These are phyloP conservation scores for Acacia pycnantha DNA, from an alignment of 331 rosid genomes.

Conservation along the genomic window DNA sequence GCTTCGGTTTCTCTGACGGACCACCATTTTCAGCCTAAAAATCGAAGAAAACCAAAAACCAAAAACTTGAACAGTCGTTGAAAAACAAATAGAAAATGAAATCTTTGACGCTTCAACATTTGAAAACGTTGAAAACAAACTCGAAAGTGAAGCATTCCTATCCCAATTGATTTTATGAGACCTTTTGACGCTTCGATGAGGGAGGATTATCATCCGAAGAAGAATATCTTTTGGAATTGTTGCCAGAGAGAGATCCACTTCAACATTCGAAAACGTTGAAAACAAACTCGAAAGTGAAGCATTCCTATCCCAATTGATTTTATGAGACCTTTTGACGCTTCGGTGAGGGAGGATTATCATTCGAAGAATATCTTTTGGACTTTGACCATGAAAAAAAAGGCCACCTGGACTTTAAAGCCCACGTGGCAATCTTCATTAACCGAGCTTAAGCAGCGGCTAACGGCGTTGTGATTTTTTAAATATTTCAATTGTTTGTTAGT, in stretches of 20 bases:
- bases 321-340: no score
- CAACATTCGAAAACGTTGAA: constrained; percentile 7
- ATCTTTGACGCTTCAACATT: constrained; percentile 24
- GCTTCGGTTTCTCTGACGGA: constrained; percentile 63
- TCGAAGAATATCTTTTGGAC: no score
- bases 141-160: constrained; percentile 24
- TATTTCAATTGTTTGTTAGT: no score
- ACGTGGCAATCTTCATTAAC: no score
- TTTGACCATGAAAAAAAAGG: no score
- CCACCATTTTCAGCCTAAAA: constrained; percentile 73
- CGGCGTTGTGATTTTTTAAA: no score
- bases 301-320: no score
- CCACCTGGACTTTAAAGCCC: no score
- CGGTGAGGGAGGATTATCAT: no score
- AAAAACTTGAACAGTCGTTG: not conserved
- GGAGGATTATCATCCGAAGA: constrained; percentile 76
- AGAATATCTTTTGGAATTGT: constrained; percentile 74
- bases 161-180: constrained; percentile 22
- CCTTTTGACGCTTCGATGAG: constrained; percentile 93
- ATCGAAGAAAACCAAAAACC: constrained; percentile 32
- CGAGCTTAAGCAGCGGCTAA: no score
- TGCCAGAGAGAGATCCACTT: constrained; percentile 94
- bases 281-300: no score
- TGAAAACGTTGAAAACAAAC: constrained; percentile 2
- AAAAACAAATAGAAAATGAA: not conserved